phyloP scores from a whole-genome alignment of 2,329 filamentous ascomycete genomes.

The Pseudogymnoascus sp. region DNA sequence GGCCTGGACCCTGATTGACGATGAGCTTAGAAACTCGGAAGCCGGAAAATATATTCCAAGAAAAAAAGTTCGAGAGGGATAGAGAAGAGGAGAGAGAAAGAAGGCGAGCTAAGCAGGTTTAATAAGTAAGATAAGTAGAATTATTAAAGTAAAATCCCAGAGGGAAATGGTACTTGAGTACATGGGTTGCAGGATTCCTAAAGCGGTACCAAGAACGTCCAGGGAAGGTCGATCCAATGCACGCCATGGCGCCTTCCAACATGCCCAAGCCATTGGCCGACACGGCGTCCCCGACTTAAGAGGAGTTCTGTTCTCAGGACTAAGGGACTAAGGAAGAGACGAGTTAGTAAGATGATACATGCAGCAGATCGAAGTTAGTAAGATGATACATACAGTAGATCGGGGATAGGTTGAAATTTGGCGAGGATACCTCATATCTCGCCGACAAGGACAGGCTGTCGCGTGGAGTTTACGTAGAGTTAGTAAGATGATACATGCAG shows the following conservation, averaged over 20 bases:
- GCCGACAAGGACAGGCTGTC: neutral
- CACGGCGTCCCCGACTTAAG: neutral
- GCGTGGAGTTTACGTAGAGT: neutral
- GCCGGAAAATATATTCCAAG: neutral
- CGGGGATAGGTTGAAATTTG: neutral
- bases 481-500: neutral
- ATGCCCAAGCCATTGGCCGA: neutral
- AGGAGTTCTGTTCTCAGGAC: neutral
- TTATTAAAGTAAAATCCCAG: neutral
- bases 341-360: neutral
- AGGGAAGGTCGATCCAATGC: neutral
- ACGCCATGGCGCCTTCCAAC: neutral
- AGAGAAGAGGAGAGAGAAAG: neutral
- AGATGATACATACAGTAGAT: neutral
- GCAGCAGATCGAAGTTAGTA: neutral
- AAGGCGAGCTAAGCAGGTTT: constrained; percentile 3
- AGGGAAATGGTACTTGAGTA: neutral
- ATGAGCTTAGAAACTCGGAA: neutral
- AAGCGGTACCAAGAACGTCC: neutral
- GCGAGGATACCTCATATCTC: neutral
- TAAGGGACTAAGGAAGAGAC: neutral
- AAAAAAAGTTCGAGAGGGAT: neutral
- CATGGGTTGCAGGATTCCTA: neutral
- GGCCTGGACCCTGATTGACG: neutral
- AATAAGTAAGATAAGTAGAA: neutral